phyloP scores from a whole-genome alignment of 2,329 filamentous ascomycete species.

The Curvularia verruculosa region DNA sequence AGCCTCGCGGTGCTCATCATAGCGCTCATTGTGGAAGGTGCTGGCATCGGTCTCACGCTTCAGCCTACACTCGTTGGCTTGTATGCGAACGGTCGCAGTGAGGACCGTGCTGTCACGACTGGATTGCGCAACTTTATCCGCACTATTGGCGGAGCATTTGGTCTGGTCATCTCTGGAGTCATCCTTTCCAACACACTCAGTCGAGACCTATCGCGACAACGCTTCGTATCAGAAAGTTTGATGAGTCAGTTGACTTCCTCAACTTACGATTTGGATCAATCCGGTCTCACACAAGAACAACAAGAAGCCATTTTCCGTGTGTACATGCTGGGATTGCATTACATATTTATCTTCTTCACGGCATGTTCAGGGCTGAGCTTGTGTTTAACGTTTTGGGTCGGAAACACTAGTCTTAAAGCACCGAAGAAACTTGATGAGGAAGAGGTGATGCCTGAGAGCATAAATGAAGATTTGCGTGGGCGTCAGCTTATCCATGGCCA shows the following conservation, averaged over 20 bases:
- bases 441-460: background rate
- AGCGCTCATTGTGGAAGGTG: constrained; percentile 57
- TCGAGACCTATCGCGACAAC: constrained; percentile 9
- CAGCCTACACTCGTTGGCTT: constrained; percentile 63
- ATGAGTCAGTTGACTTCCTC: constrained; percentile 29
- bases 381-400: constrained; percentile 28
- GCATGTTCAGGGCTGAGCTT: constrained; percentile 24
- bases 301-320: constrained; percentile 17
- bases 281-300: constrained; percentile 17
- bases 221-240: constrained; percentile 19
- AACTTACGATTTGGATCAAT: constrained; percentile 23
- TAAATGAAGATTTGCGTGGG: background rate
- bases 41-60: constrained; percentile 57
- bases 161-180: constrained; percentile 57
- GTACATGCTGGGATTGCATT: constrained; percentile 28
- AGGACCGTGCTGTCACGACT: constrained; percentile 66
- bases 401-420: constrained; percentile 29
- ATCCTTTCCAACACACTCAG: constrained; percentile 28
- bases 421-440: constrained; percentile 27
- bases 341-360: constrained; percentile 30
- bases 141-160: constrained; percentile 63
- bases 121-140: constrained; percentile 68
- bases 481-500: background rate
- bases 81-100: constrained; percentile 57
- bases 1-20: constrained; percentile 57